These are phyloP conservation scores for Vanderwaltozyma tropicalis DNA, from an alignment of 805 yeast genomes.

Conservation along the genomic window DNA sequence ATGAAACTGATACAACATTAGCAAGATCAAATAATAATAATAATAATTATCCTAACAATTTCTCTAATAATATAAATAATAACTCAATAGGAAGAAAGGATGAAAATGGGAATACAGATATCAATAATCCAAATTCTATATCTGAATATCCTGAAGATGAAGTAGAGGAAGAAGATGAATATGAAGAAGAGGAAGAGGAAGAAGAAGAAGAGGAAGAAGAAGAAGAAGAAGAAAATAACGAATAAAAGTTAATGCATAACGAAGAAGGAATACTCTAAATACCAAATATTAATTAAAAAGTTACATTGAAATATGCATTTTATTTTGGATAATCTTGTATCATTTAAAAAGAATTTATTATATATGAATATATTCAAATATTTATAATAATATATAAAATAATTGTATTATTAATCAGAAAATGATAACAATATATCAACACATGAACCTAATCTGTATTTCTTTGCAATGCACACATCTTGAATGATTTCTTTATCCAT, in stretches of 20 bases:
- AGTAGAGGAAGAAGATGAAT: constrained; percentile 22
- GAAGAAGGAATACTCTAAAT: neutral
- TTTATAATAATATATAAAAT: neutral
- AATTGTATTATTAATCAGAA: constrained; percentile 7
- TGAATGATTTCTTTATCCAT: constrained; percentile 57
- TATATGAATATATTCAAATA: neutral
- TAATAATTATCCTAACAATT: neutral
- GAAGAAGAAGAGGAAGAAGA: constrained; percentile 12
- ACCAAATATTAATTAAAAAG: too few species aligned
- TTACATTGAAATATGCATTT: too few species aligned
- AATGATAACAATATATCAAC: constrained; percentile 41
- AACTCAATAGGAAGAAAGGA: neutral
- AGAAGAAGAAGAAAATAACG: constrained; percentile 1
- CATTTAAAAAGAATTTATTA: too few species aligned
- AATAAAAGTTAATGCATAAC: neutral
- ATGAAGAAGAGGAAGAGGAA: constrained; percentile 14
- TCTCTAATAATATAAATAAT: neutral
- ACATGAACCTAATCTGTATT: constrained; percentile 59
- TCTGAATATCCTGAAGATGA: constrained; percentile 18
- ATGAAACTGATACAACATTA: constrained; percentile 38
- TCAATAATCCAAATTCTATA: neutral
- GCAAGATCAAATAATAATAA: neutral
- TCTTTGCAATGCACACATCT: constrained; percentile 59
- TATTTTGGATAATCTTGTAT: too few species aligned
- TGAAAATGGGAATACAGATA: neutral